Base-by-base conservation (phyloP, 345 rosid species). In the Gossypium anomalum region DNA sequence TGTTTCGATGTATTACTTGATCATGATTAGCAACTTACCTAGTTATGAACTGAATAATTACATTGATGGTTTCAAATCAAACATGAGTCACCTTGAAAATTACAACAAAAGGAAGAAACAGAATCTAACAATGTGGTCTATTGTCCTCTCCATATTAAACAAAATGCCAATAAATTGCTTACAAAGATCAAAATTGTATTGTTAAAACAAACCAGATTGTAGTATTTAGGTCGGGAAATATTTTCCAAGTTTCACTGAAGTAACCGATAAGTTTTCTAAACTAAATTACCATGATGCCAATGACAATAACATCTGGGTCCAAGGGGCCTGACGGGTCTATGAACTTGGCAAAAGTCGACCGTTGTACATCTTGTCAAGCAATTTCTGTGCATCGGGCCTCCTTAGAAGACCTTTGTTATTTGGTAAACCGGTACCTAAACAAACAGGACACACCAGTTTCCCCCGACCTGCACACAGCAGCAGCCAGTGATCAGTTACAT, bases 291-390 rank as follows among this genome's bases (percentile, higher is more conserved):
- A 52, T 16, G 56, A 17, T 16, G 56, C 56, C 56, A 52, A 52
- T 8, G 17, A 13, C 56, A 52, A 52, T 17, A 52, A 5, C 9
- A 60, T 17, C 67, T 34, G n/a, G 7, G 47, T 12, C 45, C 22
- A 34, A 62, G 67, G 9, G 20, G 67, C 22, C 17, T 62, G 47
- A 29, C 22, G 4, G 47, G 67, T 41, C 47, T 62, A 89, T 72
- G 93, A 92, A 75, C 78, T 71, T 27, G 98, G 97, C 63, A 92
- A 83, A 66, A 94, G 75, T 72, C 94, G 92, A 65, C 94, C 98
- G 61, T 92, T 92, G 78, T 89, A 89, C 98, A 94, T 92, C 89
- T 94, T 94, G 72, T 92, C 94, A 14, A 90, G 98, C 74, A 94
- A 85, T 80, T 90, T 81, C 4, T 81, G 82, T 4, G 97, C 94